A percentile compares a stretch with the other conserved stretches of the same genome.
Evolutionary conservation across 306 rosid genomes (phyloP).

Genomic region (Carpinus fangiana): DNA sequence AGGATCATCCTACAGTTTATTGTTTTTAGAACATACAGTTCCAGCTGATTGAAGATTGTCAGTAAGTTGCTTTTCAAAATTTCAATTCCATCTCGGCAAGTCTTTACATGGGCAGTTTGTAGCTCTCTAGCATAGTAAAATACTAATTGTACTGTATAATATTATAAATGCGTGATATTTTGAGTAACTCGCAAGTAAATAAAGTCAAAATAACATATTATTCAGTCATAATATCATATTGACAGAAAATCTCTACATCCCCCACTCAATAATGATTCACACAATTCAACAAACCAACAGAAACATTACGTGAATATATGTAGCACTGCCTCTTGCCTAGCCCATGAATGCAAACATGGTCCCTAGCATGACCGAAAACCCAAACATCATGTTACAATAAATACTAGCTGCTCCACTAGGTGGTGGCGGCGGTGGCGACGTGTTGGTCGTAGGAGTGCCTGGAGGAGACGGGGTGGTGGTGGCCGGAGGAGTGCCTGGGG

Average conservation of each 20-base stretch:
- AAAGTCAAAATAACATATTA: background rate
- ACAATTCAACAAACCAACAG: constrained; percentile 18
- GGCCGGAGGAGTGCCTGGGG: background rate
- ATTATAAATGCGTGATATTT: too few relatives aligned
- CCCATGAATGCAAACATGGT: constrained; percentile 39
- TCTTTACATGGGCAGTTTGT: too few relatives aligned
- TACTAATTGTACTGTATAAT: too few relatives aligned
- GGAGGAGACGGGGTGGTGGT: constrained; percentile 21
- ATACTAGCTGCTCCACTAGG: constrained; percentile 30
- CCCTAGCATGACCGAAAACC: constrained; percentile 33
- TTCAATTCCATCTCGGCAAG: too few relatives aligned
- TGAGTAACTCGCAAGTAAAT: background rate
- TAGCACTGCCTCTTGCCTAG: constrained; percentile 83
- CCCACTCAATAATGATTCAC: background rate
- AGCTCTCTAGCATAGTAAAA: too few relatives aligned
- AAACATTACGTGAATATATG: background rate
- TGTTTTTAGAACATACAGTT: too few relatives aligned
- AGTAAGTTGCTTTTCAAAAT: too few relatives aligned
- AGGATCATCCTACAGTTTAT: too few relatives aligned
- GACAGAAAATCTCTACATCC: constrained; percentile 9
- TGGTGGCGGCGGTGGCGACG: constrained; percentile 36
- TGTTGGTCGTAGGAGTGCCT: background rate
- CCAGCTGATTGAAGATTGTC: too few relatives aligned
- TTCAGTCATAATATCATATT: constrained; percentile 6
- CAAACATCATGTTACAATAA: constrained; percentile 36